These are phyloP conservation scores for Aegle marmelos DNA, from an alignment of 345 rosid species.

Conservation along the genomic window DNA sequence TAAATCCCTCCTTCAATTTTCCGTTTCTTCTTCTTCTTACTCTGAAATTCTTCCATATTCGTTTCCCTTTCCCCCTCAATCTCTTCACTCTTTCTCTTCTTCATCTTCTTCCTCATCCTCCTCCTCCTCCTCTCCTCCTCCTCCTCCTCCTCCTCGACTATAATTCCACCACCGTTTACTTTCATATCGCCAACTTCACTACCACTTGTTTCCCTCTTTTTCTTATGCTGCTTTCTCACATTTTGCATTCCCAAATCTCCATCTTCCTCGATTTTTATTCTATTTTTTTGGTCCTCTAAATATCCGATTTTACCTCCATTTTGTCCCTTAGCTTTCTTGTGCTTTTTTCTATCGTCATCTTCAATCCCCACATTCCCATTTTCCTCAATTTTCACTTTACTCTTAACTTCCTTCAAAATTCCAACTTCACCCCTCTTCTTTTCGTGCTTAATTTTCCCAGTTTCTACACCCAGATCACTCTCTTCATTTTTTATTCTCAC, in stretches of 20 bases:
- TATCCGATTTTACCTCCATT: background rate
- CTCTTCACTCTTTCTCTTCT: constrained; percentile 29
- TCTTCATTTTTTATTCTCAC: background rate
- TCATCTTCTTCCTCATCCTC: constrained; percentile 20
- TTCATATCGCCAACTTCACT: background rate
- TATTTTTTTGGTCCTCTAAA: constrained; percentile 3
- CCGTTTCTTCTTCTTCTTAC: constrained; percentile 43
- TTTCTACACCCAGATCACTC: background rate
- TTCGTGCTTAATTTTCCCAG: constrained; percentile 8
- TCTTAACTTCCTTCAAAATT: background rate
- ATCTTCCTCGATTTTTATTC: constrained; percentile 1
- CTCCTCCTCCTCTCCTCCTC: constrained; percentile 18
- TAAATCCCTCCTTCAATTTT: constrained; percentile 12
- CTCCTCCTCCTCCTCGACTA: background rate
- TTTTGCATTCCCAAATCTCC: constrained; percentile 7
- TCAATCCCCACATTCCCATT: background rate
- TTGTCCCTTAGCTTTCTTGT: background rate
- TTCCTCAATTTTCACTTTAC: background rate
- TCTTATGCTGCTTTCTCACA: constrained; percentile 16
- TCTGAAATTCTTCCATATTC: constrained; percentile 26
- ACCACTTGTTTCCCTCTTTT: background rate
- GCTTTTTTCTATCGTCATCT: background rate
- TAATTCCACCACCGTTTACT: background rate
- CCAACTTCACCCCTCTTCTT: constrained; percentile 5
- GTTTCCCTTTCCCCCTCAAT: constrained; percentile 17